These are phyloP conservation scores for Agrocybe chaxingu DNA, from an alignment of 768 basidiomycete genomes.

Conservation along the genomic window DNA sequence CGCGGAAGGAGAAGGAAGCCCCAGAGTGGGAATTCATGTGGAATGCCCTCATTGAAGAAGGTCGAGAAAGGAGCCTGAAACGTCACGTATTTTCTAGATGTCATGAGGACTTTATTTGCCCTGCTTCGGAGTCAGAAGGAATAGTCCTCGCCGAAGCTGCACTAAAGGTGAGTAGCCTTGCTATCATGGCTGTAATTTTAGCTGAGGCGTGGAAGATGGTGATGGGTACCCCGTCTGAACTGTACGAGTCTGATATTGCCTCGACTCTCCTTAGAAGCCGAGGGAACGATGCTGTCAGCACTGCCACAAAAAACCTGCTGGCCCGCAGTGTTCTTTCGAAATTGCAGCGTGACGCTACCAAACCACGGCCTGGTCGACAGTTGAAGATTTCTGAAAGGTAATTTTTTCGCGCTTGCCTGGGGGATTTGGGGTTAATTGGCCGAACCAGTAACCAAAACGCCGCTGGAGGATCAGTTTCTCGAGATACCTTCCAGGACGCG, in stretches of 20 bases:
- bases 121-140: constrained; percentile 31
- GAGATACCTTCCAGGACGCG: constrained; percentile 73
- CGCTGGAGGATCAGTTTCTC: constrained; percentile 58
- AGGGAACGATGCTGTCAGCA: constrained; percentile 52
- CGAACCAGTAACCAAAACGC: constrained; percentile 60
- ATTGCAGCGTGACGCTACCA: constrained; percentile 57
- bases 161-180: constrained; percentile 52
- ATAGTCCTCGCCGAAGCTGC: constrained; percentile 62
- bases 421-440: background rate
- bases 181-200: background rate
- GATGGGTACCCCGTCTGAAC: constrained; percentile 67
- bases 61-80: constrained; percentile 66
- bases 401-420: constrained; percentile 9
- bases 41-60: constrained; percentile 68
- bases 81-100: constrained; percentile 51
- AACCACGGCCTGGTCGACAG: constrained; percentile 67
- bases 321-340: constrained; percentile 66
- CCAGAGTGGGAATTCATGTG: constrained; percentile 75
- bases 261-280: constrained; percentile 51
- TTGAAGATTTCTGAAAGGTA: constrained; percentile 75
- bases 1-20: constrained; percentile 35
- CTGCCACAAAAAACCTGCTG: constrained; percentile 59
- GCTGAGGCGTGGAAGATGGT: constrained; percentile 57
- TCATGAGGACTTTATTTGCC: constrained; percentile 33
- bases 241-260: constrained; percentile 60